Evolutionary conservation across 2,329 filamentous ascomycete genomes (phyloP).

Genomic region (Microsporum audouinii): DNA sequence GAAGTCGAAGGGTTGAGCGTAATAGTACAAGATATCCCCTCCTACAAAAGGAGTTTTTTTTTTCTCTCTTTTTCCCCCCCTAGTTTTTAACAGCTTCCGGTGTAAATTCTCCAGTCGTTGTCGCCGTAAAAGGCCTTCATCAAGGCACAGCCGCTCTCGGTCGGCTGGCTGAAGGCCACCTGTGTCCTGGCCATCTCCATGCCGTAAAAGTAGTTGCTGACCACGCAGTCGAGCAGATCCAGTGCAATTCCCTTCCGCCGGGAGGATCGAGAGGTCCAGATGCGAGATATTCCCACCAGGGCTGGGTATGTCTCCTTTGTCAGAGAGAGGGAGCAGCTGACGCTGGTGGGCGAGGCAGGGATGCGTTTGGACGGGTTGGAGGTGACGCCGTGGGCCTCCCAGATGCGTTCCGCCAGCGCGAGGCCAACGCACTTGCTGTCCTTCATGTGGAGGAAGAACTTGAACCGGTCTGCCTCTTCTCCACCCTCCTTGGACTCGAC

Average conservation of each 20-base stretch:
- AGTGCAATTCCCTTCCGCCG: constrained; percentile 48
- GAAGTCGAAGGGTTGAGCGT: neutral
- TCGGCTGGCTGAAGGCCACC: constrained; percentile 57
- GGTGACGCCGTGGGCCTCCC: constrained; percentile 37
- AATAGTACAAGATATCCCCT: neutral
- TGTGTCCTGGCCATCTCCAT: constrained; percentile 44
- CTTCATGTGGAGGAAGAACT: constrained; percentile 51
- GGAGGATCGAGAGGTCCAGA: constrained; percentile 51
- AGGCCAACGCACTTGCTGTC: constrained; percentile 52
- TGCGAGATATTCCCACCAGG: constrained; percentile 51
- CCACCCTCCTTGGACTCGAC: constrained; percentile 24
- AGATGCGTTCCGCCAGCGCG: constrained; percentile 51
- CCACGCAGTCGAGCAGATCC: constrained; percentile 45
- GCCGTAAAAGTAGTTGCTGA: constrained; percentile 45
- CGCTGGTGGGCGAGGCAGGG: constrained; percentile 11
- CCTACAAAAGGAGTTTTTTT: neutral
- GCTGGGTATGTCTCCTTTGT: constrained; percentile 36
- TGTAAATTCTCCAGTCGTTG: constrained; percentile 51
- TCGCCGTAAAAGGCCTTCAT: constrained; percentile 48
- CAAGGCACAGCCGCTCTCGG: constrained; percentile 47
- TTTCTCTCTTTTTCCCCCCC: too few species aligned
- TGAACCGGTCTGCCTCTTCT: constrained; percentile 42
- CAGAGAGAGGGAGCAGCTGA: constrained; percentile 37
- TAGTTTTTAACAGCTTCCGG: constrained; percentile 28
- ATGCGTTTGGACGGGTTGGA: constrained; percentile 14